Evolutionary conservation across 2,329 filamentous ascomycete genomes (phyloP), one percentile per base, ranked within the genome.

Genomic region (Microdochium bolleyi): DNA sequence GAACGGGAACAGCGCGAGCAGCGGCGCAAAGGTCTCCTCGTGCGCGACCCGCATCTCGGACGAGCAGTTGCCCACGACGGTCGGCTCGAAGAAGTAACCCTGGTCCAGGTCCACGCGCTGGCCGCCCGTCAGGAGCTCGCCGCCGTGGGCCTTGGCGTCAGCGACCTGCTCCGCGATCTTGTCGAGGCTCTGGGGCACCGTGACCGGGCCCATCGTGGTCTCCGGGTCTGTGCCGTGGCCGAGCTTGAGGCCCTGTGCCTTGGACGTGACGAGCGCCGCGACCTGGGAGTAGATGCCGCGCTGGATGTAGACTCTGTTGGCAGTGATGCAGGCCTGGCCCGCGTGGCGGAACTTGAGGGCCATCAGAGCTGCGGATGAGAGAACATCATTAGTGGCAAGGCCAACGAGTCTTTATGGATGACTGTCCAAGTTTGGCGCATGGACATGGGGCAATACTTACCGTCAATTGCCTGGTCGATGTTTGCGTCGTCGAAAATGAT

Each of bases 401-500:
- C 38, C n/a, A n/a, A n/a, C n/a, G n/a, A 21, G 24, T 25, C 13
- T 38, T 5, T 19, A 46, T 9, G 30, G 19, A 46, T 46, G 10
- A 46, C 19, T n/a, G n/a, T n/a, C n/a, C n/a, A n/a, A n/a, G n/a
- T n/a, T n/a, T n/a, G n/a, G n/a, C n/a, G n/a, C n/a, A n/a, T n/a
- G n/a, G n/a, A n/a, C n/a, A n/a, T n/a, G 22, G 44, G 24, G 44
- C n/a, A 25, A 14, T 19, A 48, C 57, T 55, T 38, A 64, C 75
- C 74, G 22, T 70, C 68, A 0, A 82, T 80, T 1, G 85, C 83
- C 49, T 77, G 78, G 24, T 84, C 74, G 48, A 89, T 58, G 58
- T 88, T 77, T 22, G 85, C 85, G 61, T 89, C 85, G 50, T 85
- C 81, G 54, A 86, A 77, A 2, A 89, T 78, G 51, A 89, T 77